Conservation (phyloP, 1,284 basidiomycete genomes). For the Ceraceosorus guamensis region DNA sequence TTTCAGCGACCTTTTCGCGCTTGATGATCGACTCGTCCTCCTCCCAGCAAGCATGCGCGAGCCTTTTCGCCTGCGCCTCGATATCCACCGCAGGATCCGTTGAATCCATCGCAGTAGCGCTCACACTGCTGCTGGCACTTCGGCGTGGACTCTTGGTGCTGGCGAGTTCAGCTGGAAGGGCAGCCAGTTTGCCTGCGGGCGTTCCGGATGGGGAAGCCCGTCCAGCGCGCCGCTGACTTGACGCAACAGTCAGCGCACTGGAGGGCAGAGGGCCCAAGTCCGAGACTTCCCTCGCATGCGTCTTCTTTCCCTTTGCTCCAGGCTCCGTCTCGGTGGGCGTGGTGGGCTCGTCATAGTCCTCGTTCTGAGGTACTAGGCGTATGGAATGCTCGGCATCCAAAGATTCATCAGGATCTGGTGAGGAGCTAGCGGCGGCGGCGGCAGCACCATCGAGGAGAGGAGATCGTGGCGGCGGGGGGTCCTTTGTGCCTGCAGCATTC, state of each 20-base stretch:
- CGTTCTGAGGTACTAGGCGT: constrained; percentile 13
- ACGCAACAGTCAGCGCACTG: neutral
- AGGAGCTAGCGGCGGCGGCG: too few relatives aligned
- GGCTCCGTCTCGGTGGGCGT: neutral
- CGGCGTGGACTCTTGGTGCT: too few relatives aligned
- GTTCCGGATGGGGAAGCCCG: too few relatives aligned
- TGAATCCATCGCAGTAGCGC: neutral
- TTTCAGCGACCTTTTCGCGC: constrained; percentile 89
- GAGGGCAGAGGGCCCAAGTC: neutral
- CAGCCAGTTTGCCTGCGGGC: too few relatives aligned
- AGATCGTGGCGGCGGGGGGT: neutral
- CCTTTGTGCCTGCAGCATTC: neutral
- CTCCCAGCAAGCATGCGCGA: constrained; percentile 74
- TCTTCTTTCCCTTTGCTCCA: too few relatives aligned
- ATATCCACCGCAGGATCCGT: constrained; percentile 1
- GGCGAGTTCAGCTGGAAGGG: too few relatives aligned
- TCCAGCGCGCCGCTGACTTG: neutral
- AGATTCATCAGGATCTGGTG: neutral
- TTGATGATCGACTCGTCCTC: constrained; percentile 76
- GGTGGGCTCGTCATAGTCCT: neutral
- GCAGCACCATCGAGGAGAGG: too few relatives aligned
- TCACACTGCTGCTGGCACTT: neutral
- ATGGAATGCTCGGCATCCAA: constrained; percentile 22
- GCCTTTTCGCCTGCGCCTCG: constrained; percentile 48
- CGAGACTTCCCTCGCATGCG: neutral